phyloP scores from a whole-genome alignment of 2,329 filamentous ascomycete genomes.

The Stagonosporopsis rhizophila region DNA sequence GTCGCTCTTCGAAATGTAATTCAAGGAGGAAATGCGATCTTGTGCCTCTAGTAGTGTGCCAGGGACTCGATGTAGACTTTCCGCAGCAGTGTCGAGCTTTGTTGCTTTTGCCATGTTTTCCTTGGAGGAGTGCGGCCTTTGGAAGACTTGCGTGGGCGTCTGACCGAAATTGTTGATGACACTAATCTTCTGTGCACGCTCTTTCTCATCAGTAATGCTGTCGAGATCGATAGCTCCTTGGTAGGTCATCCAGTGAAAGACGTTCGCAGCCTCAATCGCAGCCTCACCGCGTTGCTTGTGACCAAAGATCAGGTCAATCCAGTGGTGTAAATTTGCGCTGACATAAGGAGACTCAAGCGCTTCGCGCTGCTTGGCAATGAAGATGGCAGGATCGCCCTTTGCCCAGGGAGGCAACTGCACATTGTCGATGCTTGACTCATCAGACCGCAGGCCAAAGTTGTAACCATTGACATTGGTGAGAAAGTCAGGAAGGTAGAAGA shows the following conservation, averaged over 20 bases:
- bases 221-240: conserved; percentile 93
- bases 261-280: conserved; percentile 88
- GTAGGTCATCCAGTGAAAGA: conserved; percentile 96
- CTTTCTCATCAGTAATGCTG: conserved; percentile 84
- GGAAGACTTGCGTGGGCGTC: conserved; percentile 94
- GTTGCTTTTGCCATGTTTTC: conserved; percentile 71
- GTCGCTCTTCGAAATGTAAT: conserved; percentile 80
- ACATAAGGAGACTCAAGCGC: conserved; percentile 93
- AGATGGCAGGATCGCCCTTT: conserved; percentile 93
- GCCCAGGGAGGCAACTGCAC: conserved; percentile 95
- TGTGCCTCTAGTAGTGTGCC: conserved; percentile 77
- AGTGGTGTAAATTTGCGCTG: conserved; percentile 85
- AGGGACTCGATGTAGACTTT: conserved; percentile 77
- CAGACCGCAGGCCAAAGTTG: conserved; percentile 89
- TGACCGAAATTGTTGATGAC: conserved; percentile 99
- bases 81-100: conserved; percentile 78
- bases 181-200: conserved; percentile 86
- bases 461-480: conserved; percentile 92
- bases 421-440: conserved; percentile 78
- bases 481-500: conserved; percentile 96
- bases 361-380: conserved; percentile 94
- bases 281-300: conserved; percentile 93
- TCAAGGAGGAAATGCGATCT: conserved; percentile 80
- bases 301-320: conserved; percentile 96
- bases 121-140: conserved; percentile 76